Base-by-base conservation (phyloP, 1,284 basidiomycete species). In the Sporisorium scitamineum region DNA sequence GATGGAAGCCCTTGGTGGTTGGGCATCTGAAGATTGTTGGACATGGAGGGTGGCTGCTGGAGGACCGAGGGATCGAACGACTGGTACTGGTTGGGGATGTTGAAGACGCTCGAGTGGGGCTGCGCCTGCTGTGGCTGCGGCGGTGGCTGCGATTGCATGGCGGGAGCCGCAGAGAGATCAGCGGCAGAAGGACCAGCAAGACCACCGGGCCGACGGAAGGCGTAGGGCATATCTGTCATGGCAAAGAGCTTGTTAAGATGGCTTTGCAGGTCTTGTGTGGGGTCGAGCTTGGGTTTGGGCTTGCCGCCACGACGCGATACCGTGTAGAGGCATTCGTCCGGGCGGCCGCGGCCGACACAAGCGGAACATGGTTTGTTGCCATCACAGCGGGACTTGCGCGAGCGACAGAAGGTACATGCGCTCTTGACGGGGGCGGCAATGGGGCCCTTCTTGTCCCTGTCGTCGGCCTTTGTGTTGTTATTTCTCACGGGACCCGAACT, bases 381-480 rank as follows among this genome's bases (percentile, higher is more conserved):
- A 26, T 82, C 81, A 50, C 81, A 82, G 58, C 80, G 64, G 47
- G 81, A 82, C 58, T 82, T 82, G 60, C 77, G 65, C 31, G 78
- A 80, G 10, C 78, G 63, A 41, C 78, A 80, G 24, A 78, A 80
- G 31, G 78, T 80, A 57, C 78, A 80, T 41, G 78, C 78, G 48
- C 65, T 72, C 55, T 80, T 80, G 45, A 78, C 78, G n/a, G 78
- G 78, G 7, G 78, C 77, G 41, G 77, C 73, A 41, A 79, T 77
- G 39, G 77, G 69, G 16, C 63, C 64, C 53, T 79, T 79, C 11
- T 63, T 69, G 27, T 72, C 60, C 13, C 62, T 47, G 39, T 76
- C 74, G 11, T 72, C 69, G 5, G 67, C 50, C 61, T 76, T 76
- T 60, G 13, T 44, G 50, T 51, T 39, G 45, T 64, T 67, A 42